Evolutionary conservation across 1,139 yeast genomes (phyloP).

Genomic region (Nadsonia commutata): DNA sequence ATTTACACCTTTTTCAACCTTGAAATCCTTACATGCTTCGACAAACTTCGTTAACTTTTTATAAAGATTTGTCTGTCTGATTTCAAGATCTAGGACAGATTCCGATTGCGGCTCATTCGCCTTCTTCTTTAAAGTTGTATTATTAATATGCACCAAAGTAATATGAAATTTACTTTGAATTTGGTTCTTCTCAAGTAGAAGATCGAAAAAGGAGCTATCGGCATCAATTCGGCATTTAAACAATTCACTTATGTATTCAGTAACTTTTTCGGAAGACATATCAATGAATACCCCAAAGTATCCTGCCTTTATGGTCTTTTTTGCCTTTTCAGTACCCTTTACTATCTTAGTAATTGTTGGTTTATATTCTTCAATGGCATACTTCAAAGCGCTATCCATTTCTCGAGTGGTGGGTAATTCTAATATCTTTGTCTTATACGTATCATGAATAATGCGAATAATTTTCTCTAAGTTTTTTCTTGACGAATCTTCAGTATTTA

Average conservation of each 20-base stretch:
- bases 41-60: background rate
- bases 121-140: slow-evolving; percentile 1
- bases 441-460: slow-evolving; percentile 24
- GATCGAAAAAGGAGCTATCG: slow-evolving; percentile 14
- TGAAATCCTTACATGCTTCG: background rate
- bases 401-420: slow-evolving; percentile 25
- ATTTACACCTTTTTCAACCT: slow-evolving; percentile 1
- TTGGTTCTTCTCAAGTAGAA: slow-evolving; percentile 25
- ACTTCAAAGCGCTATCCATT: slow-evolving; percentile 14
- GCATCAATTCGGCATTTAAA: slow-evolving; percentile 11
- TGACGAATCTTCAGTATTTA: slow-evolving; percentile 40
- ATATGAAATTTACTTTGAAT: slow-evolving; percentile 57
- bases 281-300: background rate
- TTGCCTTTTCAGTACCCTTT: slow-evolving; percentile 10
- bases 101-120: slow-evolving; percentile 1
- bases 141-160: slow-evolving; percentile 48
- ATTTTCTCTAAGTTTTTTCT: slow-evolving; percentile 36
- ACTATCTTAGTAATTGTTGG: slow-evolving; percentile 15
- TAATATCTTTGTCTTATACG: slow-evolving; percentile 36
- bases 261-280: background rate
- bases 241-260: slow-evolving; percentile 8
- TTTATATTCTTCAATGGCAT: slow-evolving; percentile 8
- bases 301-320: slow-evolving; percentile 1
- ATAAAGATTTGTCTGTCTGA: slow-evolving; percentile 2
- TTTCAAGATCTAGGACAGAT: background rate